Conservation (phyloP, 2,329 filamentous ascomycete species). For the Phyllosticta citribraziliensis region DNA sequence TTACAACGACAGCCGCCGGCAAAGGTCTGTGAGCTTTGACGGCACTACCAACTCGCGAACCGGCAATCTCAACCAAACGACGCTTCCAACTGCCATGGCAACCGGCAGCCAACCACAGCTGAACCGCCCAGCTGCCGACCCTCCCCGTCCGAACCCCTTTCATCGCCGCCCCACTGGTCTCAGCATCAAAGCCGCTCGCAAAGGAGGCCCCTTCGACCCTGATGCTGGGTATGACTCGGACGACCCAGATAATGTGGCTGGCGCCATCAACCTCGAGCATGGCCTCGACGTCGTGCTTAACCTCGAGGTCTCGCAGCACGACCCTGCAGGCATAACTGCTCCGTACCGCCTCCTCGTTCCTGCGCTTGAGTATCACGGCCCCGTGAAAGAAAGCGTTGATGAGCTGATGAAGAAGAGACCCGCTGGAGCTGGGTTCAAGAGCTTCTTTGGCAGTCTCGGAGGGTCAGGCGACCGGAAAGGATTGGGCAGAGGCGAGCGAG, state of each 20-base stretch:
- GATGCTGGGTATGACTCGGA: background rate
- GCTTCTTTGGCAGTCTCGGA: background rate
- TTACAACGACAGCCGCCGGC: constrained; percentile 17
- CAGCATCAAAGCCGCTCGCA: constrained; percentile 29
- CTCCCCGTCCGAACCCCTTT: constrained; percentile 29
- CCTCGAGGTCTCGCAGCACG: constrained; percentile 74
- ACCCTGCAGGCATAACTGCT: constrained; percentile 78
- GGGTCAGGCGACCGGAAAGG: background rate
- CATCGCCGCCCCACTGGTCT: constrained; percentile 35
- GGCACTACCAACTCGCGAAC: background rate
- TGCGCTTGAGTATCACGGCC: constrained; percentile 45
- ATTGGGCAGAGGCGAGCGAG: background rate
- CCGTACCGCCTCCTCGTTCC: constrained; percentile 85
- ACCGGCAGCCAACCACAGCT: constrained; percentile 2
- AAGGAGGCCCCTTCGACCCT: constrained; percentile 14
- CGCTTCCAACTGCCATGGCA: background rate
- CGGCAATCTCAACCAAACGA: constrained; percentile 8
- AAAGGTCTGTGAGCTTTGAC: constrained; percentile 13
- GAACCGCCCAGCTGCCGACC: constrained; percentile 2
- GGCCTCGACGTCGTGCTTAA: constrained; percentile 83
- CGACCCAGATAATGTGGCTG: constrained; percentile 13
- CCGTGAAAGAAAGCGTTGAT: constrained; percentile 18
- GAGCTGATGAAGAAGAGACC: background rate
- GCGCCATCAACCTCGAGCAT: constrained; percentile 63
- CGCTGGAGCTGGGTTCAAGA: background rate